Base-by-base conservation (phyloP, 2,329 filamentous ascomycete genomes). In the Monosporascus sp. region DNA sequence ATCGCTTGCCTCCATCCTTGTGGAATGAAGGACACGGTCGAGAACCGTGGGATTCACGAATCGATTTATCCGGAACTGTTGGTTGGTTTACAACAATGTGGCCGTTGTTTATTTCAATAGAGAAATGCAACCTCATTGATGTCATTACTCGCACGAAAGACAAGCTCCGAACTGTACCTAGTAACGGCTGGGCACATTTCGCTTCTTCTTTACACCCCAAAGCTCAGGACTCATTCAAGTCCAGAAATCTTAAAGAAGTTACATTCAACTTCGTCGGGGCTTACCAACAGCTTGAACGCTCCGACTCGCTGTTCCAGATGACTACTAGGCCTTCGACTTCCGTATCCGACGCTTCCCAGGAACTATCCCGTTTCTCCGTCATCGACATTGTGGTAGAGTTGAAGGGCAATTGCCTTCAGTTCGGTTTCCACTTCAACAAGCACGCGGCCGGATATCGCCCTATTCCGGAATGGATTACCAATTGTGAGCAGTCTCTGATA, bases 111-210 rank as follows among this genome's bases (percentile, higher is more conserved):
- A 16, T 36, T 20, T 20, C 37, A n/a, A 26, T 16, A n/a, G 19
- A 43, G 16, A 16, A 19, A 16, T 22, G 3, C 20, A n/a, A 31
- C 26, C 9, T 50, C 5, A 7, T 47, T 9, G 46, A 49, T 7
- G 22, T 36, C n/a, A 31, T 55, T 26, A 24, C 41, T 14, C 31
- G 26, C 2, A 48, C 40, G 8, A 55, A 52, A 48, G 50, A 52
- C 34, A 8, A 34, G 6, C 46, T 46, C 11, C 38, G 27, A 11
- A 61, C 70, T 2, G 67, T 69, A 0, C 61, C 59, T n/a, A 73
- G 26, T 26, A 75, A 50, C 73, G 73, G 0, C 60, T 64, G 41
- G 61, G 66, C 0, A 75, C 74, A 56, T 76, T 76, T 56, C 66
- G 69, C 1, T 63, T 65, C 3, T 64, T 66, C 7, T 66, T 67